Evolutionary conservation across 2,329 filamentous ascomycete genomes (phyloP).

Genomic region (Ramichloridium luteum): DNA sequence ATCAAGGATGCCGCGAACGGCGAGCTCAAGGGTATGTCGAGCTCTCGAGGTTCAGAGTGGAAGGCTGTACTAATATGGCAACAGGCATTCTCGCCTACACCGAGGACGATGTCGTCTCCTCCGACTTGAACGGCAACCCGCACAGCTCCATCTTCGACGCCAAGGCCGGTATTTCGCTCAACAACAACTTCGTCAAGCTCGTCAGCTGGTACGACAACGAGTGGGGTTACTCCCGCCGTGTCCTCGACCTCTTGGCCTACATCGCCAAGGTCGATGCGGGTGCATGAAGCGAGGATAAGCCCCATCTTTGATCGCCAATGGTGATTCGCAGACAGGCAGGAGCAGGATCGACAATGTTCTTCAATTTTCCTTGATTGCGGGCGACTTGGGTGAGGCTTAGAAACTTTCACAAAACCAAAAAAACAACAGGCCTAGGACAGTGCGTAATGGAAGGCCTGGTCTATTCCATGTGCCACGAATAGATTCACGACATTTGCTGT

Average conservation of each 20-base stretch:
- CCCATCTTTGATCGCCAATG: too few relatives aligned
- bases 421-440: too few relatives aligned
- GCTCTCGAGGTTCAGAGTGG: background rate
- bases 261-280: conserved; percentile 30
- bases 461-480: too few relatives aligned
- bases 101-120: conserved; percentile 92
- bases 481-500: too few relatives aligned
- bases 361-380: too few relatives aligned
- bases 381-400: too few relatives aligned
- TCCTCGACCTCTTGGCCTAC: conserved; percentile 37
- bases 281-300: conserved; percentile 12
- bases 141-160: conserved; percentile 98
- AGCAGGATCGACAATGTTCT: too few relatives aligned
- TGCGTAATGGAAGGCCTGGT: too few relatives aligned
- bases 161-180: conserved; percentile 97
- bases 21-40: conserved; percentile 64
- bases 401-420: too few relatives aligned
- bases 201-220: conserved; percentile 84
- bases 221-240: conserved; percentile 94
- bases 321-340: too few relatives aligned
- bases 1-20: conserved; percentile 77
- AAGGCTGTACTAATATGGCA: conserved; percentile 12
- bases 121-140: conserved; percentile 83
- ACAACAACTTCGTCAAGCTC: conserved; percentile 98
- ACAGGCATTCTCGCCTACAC: conserved; percentile 83